Evolutionary conservation across 768 basidiomycete genomes (phyloP), one percentile per base, ranked within the genome.

Genomic region (Tylopilus intermedius): DNA sequence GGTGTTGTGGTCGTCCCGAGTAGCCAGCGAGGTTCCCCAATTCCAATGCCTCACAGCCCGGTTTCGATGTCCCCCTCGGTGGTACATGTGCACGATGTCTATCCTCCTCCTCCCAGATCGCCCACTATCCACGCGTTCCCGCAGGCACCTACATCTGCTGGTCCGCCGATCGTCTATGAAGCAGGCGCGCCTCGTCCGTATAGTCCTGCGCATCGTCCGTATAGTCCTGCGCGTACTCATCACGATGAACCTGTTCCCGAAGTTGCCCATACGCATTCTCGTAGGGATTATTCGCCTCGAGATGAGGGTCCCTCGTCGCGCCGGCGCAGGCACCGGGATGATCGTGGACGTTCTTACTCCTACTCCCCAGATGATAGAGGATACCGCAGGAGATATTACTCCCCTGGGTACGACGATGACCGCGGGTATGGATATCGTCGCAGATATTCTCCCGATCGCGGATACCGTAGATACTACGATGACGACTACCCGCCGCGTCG

Each of bases 41-140:
- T 56, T 59, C 45, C 35, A 9, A 35, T 59, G 39, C 48, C 61
- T 43, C 55, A 66, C 26, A 53, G 63, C 43, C 26, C 61, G n/a
- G 46, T 64, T 14, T 62, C 54, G 2, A 22, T 54, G 11, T 44
- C 58, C 37, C 54, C 57, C 8, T 48, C 58, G 22, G 29, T 41
- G 14, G 24, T 41, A 14, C 58, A 53, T 38, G n/a, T 47, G 24
- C 49, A 49, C 11, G 56, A 53, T 24, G 56, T 46, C 2, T 53
- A 18, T 54, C 29, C 54, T 29, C 59, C 13, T 54, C 29, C 54
- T 29, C 59, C 13, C 26, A 60, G 56, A 44, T 61, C 66, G 14
- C 72, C 63, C 39, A 57, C 64, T 40, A 62, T 64, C 43, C 62
- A 61, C 24, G 64, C 56, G 21, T 64, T 58, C 47, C 60, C 56